Conservation (phyloP, 129 eudicot species). For the Calendula officinalis region DNA sequence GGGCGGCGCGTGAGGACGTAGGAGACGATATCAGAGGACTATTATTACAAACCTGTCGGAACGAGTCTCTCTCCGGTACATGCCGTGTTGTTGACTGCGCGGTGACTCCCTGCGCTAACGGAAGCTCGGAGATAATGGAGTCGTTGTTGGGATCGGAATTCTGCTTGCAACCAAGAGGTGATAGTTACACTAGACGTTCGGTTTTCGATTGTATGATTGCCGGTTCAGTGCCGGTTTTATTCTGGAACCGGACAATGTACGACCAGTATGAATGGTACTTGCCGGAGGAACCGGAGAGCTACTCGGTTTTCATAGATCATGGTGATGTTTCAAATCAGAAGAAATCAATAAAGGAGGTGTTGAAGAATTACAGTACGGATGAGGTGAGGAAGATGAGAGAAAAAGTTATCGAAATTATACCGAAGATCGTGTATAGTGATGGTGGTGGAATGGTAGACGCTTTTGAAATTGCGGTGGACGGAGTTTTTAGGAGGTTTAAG, state of each 20-base stretch:
- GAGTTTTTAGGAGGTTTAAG: slow-evolving; percentile 55
- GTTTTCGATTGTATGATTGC: slow-evolving; percentile 91
- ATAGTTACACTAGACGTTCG: slow-evolving; percentile 72
- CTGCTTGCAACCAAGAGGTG: slow-evolving; percentile 93
- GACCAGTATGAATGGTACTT: slow-evolving; percentile 82
- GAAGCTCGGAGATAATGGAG: slow-evolving; percentile 50
- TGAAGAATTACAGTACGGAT: slow-evolving; percentile 45
- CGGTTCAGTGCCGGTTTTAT: slow-evolving; percentile 90
- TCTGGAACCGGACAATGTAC: slow-evolving; percentile 70
- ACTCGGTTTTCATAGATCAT: slow-evolving; percentile 78
- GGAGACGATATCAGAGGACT: slow-evolving; percentile 59
- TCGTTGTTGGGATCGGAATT: slow-evolving; percentile 63
- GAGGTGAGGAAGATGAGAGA: slow-evolving; percentile 68
- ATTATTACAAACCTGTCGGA: slow-evolving; percentile 46
- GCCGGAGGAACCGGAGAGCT: slow-evolving; percentile 75
- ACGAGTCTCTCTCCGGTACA: slow-evolving; percentile 35
- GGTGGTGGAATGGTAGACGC: slow-evolving; percentile 52
- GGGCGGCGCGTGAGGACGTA: slow-evolving; percentile 52
- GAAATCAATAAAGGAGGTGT: slow-evolving; percentile 48
- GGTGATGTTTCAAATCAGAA: slow-evolving; percentile 48
- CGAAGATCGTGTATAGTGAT: slow-evolving; percentile 58
- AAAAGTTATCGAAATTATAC: slow-evolving; percentile 63
- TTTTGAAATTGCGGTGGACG: slow-evolving; percentile 68
- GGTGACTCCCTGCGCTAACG: slow-evolving; percentile 55
- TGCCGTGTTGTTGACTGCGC: slow-evolving; percentile 76